Base-by-base conservation (phyloP, 805 yeast species). In the Saccharomycopsis capsularis region DNA sequence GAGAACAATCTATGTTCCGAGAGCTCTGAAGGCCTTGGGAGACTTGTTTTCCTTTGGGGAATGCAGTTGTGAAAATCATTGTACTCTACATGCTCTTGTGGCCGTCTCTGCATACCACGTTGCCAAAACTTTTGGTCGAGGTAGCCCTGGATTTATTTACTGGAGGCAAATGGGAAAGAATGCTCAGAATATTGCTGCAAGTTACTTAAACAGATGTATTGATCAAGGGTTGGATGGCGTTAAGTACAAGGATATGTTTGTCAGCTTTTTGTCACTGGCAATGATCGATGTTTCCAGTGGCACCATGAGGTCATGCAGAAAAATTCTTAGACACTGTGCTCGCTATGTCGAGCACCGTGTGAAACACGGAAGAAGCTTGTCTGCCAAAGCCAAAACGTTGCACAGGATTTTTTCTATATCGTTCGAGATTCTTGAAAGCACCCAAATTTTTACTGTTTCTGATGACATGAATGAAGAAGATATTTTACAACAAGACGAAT, bases 271-370 rank as follows among this genome's bases (percentile, higher is more conserved):
- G 62, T 81, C 93, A 2, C 85, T 87, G 95, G 86, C 82, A 42
- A 81, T 90, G 4, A 85, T 88, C 45, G 95, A 88, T 65, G 81
- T 86, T 45, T 90, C 86, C 15, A 84, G 95, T 87, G 95, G 96
- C 2, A 80, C 91, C 1, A 85, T 85, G 90, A 81, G 84, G 48
- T 93, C 85, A 56, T 86, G 95, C 59, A 79, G 78, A 54, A 74
- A 80, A 50, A 86, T 86, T 65, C 69, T 88, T 47, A 76, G 79
- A 47, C 78, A 88, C 57, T 85, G 95, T 66, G 91, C 86, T 53
- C 76, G 75, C 48, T 81, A 85, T 49, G 82, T 88, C 23, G 76
- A 78, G 30, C 75, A 79, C 56, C 78, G 91, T 58, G 81, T 82
- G 81, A 68, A 68, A 40, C 73, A 69, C 46, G 37, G 27, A 27